Evolutionary conservation across 78 protist species (phyloP), one percentile per base, ranked within the genome.

Genomic region (Thecamonas trahens): DNA sequence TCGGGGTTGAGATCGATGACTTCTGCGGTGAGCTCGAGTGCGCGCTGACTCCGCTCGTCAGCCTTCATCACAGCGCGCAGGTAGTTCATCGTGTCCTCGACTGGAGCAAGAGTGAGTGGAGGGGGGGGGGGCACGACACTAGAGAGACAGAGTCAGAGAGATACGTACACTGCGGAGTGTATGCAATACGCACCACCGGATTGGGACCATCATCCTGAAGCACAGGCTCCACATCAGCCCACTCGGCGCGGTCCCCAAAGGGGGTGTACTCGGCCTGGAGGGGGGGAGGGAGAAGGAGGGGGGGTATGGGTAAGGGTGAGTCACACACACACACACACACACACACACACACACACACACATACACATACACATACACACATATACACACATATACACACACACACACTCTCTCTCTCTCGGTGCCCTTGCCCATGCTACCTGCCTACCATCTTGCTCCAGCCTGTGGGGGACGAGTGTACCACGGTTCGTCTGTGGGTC

Each of bases 201-300:
- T 62, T 80, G 13, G 70, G 82, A 1, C 92, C 92, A 37, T 91
- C 94, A 61, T 86, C 87, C 70, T 87, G 95, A 45, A 49, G 47
- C 1, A 90, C 22, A 2, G 96, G 96, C 39, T 1, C 31, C 22
- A 91, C 85, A 58, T 91, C 96, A 5, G 28, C 61, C 95, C 95
- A 90, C 39, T 86, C 90, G 29, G 50, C 50, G 47, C 89, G 62
- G 24, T 85, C 52, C n/a, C 64, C 37, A 52, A 63, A 75, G 20
- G 79, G 69, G 0, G 70, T 40, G 60, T 77, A 62, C 35, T 26
- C 35, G 61, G 42, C 57, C 22, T 42, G n/a, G n/a, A n/a, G n/a
- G n/a, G n/a, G n/a, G n/a, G n/a, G n/a, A n/a, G n/a, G n/a, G n/a
- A n/a, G n/a, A 50, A 50, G n/a, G n/a, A n/a, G n/a, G n/a, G n/a